Evolutionary conservation across 352 stramenopile species (phyloP).

Genomic region (Phytophthora fragariae): DNA sequence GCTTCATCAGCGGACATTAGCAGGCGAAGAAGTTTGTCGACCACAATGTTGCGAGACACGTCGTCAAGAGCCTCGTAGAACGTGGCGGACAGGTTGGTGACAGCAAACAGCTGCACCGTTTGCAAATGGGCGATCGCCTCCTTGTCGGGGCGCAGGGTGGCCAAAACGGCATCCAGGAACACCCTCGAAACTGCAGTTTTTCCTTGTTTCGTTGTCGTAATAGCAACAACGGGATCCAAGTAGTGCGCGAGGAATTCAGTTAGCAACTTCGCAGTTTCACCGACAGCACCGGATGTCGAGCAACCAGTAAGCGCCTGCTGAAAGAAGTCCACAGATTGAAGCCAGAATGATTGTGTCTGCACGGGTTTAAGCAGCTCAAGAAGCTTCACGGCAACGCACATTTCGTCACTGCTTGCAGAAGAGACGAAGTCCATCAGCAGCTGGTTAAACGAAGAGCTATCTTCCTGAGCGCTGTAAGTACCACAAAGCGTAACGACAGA

Average conservation of each 20-base stretch:
- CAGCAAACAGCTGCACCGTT: conserved; percentile 53
- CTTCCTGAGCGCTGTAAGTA: conserved; percentile 41
- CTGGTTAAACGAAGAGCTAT: conserved; percentile 51
- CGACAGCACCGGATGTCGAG: conserved; percentile 7
- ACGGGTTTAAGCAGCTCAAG: conserved; percentile 70
- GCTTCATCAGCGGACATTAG: conserved; percentile 68
- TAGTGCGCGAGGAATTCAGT: conserved; percentile 66
- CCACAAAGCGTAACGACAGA: conserved; percentile 65
- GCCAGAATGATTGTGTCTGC: conserved; percentile 60
- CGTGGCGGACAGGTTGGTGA: conserved; percentile 44
- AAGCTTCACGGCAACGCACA: conserved; percentile 62
- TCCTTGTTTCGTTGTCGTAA: conserved; percentile 38
- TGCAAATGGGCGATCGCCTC: conserved; percentile 39
- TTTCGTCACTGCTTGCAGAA: conserved; percentile 52
- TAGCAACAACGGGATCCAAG: conserved; percentile 45
- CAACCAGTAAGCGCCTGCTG: conserved; percentile 52
- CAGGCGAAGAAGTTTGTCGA: conserved; percentile 58
- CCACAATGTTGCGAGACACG: conserved; percentile 55
- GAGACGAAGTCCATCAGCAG: conserved; percentile 60
- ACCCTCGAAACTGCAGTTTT: conserved; percentile 51
- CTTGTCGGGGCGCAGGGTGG: conserved; percentile 54
- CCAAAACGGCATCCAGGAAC: conserved; percentile 62
- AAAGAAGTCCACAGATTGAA: conserved; percentile 72
- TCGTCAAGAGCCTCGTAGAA: conserved; percentile 65
- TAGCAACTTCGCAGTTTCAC: conserved; percentile 41